phyloP scores from a whole-genome alignment of 176 grass and related monocot species.

The Musa schizocarpa region DNA sequence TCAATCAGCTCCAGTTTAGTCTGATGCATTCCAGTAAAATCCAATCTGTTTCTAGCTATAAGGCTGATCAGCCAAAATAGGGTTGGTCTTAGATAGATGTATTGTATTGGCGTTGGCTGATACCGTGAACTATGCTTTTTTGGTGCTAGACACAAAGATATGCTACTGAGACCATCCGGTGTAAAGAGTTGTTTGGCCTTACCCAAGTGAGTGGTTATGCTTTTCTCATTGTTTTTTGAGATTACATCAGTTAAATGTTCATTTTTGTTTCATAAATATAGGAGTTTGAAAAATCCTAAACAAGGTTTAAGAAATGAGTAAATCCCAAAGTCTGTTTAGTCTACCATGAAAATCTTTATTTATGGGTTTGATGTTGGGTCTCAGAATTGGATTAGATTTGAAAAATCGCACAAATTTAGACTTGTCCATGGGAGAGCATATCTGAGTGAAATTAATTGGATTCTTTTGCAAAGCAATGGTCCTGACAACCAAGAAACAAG shows the following conservation, averaged over 20 bases:
- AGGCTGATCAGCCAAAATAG: background rate
- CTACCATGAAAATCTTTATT: no score
- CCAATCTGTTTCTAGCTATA: background rate
- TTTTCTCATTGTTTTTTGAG: background rate
- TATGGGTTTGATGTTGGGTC: no score
- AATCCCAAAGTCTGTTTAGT: no score
- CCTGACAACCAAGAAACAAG: no score
- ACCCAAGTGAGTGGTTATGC: background rate
- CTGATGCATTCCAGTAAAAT: background rate
- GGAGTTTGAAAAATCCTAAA: background rate
- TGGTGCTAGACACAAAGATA: no score
- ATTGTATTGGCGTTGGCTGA: no score
- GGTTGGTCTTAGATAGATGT: background rate
- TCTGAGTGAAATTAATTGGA: no score
- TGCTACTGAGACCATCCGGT: background rate
- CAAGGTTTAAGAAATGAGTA: background rate
- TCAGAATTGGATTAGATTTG: no score
- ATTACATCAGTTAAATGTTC: background rate
- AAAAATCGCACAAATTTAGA: no score
- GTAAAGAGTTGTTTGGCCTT: background rate
- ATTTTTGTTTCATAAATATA: background rate
- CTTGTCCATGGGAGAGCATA: no score
- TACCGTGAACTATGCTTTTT: no score
- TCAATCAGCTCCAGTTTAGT: background rate
- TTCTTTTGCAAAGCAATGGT: no score